Evolutionary conservation across 768 basidiomycete species (phyloP), one percentile per base, ranked within the genome.

Genomic region (Suillus cothurnatus): DNA sequence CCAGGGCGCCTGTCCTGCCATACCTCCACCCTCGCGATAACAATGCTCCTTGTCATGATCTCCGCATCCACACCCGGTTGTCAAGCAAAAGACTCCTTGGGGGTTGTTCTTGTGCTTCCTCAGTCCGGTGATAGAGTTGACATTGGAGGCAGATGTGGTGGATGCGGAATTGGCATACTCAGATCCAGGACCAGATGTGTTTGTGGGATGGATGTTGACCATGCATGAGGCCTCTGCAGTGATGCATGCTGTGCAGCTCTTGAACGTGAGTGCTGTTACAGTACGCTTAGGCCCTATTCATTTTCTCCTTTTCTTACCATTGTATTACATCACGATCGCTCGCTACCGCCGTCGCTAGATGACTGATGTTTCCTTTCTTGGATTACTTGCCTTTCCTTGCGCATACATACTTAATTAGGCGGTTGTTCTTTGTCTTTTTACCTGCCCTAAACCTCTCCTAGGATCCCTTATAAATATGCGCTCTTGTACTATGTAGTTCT

Each of bases 1-100:
- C 60, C 60, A 61, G n/a, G 60, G 60, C 19, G 43, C 60, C n/a
- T 61, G 60, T 38, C 43, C 60, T 28, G 34, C 60, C 43, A 61
- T 61, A 0, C 60, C 60, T 5, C 60, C 43, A 26, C 60, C 60
- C 0, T 34, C 43, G 3, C 26, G 5, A 12, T 14, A 61, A 3
- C 41, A 61, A 19, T 61, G 41, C 3, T 34, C 34, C 12, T 38
- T 31, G 4, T 61, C 41, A 2, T 61, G 60, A 26, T 45, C 60
- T 23, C 43, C 43, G 2, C 43, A 11, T 1, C 28, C 41, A 12
- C 60, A 61, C 1, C 28, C 7, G 6, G 59, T 32, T 1, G 32
- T 61, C 4, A 41, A 23, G 39, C 59, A 61, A 21, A 41, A 41
- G 26, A 61, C 11, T 0, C 59, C 32, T 34, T 34, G 32, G 7